Evolutionary conservation across 1,139 yeast species (phyloP).

Genomic region (Zygotorulaspora mrakii): DNA sequence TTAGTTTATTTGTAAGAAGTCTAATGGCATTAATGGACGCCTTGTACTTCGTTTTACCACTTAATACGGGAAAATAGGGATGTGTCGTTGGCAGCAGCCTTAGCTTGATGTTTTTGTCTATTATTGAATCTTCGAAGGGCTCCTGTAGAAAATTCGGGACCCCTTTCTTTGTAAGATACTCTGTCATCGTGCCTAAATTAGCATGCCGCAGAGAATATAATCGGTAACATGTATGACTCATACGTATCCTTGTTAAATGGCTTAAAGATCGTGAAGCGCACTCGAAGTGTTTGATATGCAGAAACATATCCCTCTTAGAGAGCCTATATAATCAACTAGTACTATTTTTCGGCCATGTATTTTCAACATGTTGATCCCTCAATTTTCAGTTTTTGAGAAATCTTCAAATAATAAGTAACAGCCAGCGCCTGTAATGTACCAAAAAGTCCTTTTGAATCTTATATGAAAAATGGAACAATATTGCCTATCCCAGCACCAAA

Average conservation of each 20-base stretch:
- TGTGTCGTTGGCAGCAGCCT: slow-evolving; percentile 62
- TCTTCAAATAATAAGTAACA: too few species aligned
- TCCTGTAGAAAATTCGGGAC: slow-evolving; percentile 55
- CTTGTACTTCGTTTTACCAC: slow-evolving; percentile 57
- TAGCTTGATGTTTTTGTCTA: slow-evolving; percentile 53
- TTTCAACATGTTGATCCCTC: too few species aligned
- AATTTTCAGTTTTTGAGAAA: too few species aligned
- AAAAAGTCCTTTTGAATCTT: too few species aligned
- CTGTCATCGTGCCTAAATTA: slow-evolving; percentile 59
- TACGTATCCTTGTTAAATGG: neutral
- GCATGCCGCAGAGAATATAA: slow-evolving; percentile 35
- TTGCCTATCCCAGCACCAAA: too few species aligned
- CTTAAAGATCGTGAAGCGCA: too few species aligned
- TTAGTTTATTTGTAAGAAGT: slow-evolving; percentile 50
- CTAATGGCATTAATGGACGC: slow-evolving; percentile 51
- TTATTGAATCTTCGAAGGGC: slow-evolving; percentile 47
- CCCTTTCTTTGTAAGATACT: slow-evolving; percentile 44
- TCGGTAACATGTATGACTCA: slow-evolving; percentile 4
- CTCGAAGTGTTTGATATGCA: too few species aligned
- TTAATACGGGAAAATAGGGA: slow-evolving; percentile 56
- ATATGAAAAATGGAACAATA: too few species aligned
- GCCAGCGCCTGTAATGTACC: too few species aligned
- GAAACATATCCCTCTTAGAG: too few species aligned
- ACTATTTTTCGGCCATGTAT: too few species aligned
- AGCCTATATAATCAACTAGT: too few species aligned